Evolutionary conservation across 805 yeast species (phyloP), one percentile per base, ranked within the genome.

Genomic region (Candida nonsorbophila): DNA sequence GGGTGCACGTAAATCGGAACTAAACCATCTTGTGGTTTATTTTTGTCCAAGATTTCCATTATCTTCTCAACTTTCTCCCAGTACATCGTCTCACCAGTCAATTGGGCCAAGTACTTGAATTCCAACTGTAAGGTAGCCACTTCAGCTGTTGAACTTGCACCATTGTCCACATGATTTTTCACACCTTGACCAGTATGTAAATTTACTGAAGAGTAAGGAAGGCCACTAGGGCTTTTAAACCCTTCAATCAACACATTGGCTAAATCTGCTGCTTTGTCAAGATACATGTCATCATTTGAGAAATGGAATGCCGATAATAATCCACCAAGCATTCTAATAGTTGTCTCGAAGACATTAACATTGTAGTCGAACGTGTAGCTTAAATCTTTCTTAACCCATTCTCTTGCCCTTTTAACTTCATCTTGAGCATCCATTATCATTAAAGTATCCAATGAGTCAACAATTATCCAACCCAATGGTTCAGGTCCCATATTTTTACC

Each of bases 271-370:
- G 96, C 95, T 47, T 79, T 79, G 38, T 84, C 84, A 30, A 86
- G 62, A 46, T 77, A 85, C 31, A 83, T 34, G 26, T 77, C 83
- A 42, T 83, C 88, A 9, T 68, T 59, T 2, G 88, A 70, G 16
- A 85, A 56, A 40, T 84, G 79, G 47, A 74, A 75, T 0, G 95
- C 94, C 3, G 95, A 80, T 27, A 88, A 58, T n/a, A 88, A 63
- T 0, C 97, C 97, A 24, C 97, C 97, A 15, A 88, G 61, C 94
- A 88, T 85, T 50, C 96, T 69, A 40, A 85, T 87, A 5, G 97
- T 85, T n/a, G 96, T 86, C 51, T 87, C 97, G 55, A 88, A 88
- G 5, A 86, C 79, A 49, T 81, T 86, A 23, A 85, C 92, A 20
- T 72, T 72, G 37, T 78, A 74, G 49, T 85, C 83, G 42, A 84